Evolutionary conservation across 371 early-diverging fungal genomes (phyloP).

Genomic region (Mucor racemosus): DNA sequence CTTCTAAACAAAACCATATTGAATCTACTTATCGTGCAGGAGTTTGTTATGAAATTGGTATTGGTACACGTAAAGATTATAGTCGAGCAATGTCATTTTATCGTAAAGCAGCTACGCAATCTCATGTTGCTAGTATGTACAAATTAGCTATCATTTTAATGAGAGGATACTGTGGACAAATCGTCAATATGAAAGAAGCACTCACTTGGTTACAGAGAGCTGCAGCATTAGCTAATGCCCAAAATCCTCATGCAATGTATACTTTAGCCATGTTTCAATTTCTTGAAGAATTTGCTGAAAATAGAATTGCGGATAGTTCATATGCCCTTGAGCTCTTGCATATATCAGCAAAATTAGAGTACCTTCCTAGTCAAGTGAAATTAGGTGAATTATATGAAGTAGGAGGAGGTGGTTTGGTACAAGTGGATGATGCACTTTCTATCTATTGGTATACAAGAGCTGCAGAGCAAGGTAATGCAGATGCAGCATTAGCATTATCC

Average conservation of each 20-base stretch:
- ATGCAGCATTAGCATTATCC: constrained; percentile 82
- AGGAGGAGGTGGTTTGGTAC: constrained; percentile 73
- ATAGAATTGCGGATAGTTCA: constrained; percentile 71
- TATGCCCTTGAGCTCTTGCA: constrained; percentile 88
- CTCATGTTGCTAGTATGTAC: constrained; percentile 94
- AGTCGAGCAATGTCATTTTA: constrained; percentile 85
- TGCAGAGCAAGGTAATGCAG: constrained; percentile 81
- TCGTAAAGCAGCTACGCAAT: constrained; percentile 89
- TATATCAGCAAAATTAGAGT: constrained; percentile 86
- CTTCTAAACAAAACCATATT: constrained; percentile 88
- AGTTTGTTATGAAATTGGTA: constrained; percentile 93
- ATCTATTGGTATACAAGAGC: constrained; percentile 95
- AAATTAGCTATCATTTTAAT: constrained; percentile 87
- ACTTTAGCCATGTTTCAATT: constrained; percentile 89
- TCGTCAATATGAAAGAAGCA: constrained; percentile 84
- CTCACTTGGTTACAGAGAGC: constrained; percentile 93
- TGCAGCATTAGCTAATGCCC: constrained; percentile 70
- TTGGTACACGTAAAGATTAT: constrained; percentile 85
- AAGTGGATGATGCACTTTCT: constrained; percentile 83
- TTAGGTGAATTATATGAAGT: constrained; percentile 93
- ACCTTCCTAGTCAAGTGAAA: constrained; percentile 88
- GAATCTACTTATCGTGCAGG: constrained; percentile 91
- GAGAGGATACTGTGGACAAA: constrained; percentile 76
- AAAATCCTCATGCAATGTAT: constrained; percentile 87
- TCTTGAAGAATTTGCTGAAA: constrained; percentile 57